phyloP scores from a whole-genome alignment of 2,329 filamentous ascomycete genomes.

The Tolypocladium inflatum region DNA sequence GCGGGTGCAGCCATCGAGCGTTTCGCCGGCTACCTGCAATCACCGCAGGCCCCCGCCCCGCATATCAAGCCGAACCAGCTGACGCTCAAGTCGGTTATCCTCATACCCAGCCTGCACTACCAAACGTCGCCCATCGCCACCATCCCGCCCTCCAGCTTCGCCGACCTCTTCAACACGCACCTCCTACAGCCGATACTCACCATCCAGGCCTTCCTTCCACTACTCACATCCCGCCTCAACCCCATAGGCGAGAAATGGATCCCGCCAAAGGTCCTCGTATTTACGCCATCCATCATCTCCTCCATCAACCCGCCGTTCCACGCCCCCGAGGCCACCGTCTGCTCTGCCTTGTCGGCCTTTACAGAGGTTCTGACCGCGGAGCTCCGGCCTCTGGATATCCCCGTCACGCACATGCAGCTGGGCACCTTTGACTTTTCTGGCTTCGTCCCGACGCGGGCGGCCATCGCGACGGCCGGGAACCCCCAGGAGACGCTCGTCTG shows the following conservation, averaged over 20 bases:
- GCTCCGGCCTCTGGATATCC: conserved; percentile 63
- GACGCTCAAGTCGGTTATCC: conserved; percentile 66
- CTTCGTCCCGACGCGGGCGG: conserved; percentile 40
- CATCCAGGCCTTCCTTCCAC: conserved; percentile 79
- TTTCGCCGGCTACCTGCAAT: conserved; percentile 62
- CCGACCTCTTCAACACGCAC: conserved; percentile 86
- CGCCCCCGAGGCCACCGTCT: conserved; percentile 77
- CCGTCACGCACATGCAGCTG: conserved; percentile 80
- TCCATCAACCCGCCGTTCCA: conserved; percentile 72
- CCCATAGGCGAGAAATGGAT: conserved; percentile 39
- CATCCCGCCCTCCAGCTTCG: conserved; percentile 73
- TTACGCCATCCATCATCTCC: conserved; percentile 74
- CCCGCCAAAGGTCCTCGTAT: conserved; percentile 61
- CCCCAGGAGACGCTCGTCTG: conserved; percentile 46
- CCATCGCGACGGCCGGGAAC: conserved; percentile 27
- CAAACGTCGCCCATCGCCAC: conserved; percentile 78
- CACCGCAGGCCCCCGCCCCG: conserved; percentile 66
- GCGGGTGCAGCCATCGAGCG: conserved; percentile 60
- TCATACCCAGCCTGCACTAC: conserved; percentile 75
- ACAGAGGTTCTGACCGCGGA: conserved; percentile 73
- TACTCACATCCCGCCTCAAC: conserved; percentile 55
- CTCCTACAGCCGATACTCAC: conserved; percentile 83
- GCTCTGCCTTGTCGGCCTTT: conserved; percentile 78
- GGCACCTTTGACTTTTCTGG: conserved; percentile 81
- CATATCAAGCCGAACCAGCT: conserved; percentile 69